Evolutionary conservation across 2,329 filamentous ascomycete genomes (phyloP).

Genomic region (Clonostachys rosea): DNA sequence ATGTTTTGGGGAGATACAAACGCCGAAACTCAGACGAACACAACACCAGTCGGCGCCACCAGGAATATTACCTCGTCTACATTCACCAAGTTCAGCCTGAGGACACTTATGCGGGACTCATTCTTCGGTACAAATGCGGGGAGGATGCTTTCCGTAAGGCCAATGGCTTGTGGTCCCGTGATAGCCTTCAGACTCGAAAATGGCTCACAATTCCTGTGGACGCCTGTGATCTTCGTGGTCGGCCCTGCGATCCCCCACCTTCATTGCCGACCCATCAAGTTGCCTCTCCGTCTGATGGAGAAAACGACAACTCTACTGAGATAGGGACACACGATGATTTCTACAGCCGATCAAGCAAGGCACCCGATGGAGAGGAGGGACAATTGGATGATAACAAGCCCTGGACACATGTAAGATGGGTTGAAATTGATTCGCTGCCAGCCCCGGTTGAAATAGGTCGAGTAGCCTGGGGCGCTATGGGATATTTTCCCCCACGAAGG

Average conservation of each 20-base stretch:
- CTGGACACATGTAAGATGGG: constrained; percentile 89
- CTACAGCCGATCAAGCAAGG: constrained; percentile 30
- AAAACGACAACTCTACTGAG: neutral
- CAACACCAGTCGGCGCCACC: constrained; percentile 50
- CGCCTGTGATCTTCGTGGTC: constrained; percentile 79
- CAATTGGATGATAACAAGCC: constrained; percentile 52
- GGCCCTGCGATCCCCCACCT: constrained; percentile 53
- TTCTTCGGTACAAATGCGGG: constrained; percentile 84
- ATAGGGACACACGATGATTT: constrained; percentile 28
- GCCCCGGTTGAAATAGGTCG: constrained; percentile 81
- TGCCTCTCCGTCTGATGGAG: constrained; percentile 34
- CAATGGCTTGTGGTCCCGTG: constrained; percentile 92
- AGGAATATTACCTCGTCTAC: constrained; percentile 76
- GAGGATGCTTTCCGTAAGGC: constrained; percentile 78
- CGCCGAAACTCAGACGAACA: constrained; percentile 64
- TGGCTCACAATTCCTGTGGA: constrained; percentile 83
- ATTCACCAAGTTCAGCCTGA: constrained; percentile 77
- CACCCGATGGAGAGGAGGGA: constrained; percentile 11
- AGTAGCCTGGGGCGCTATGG: constrained; percentile 73
- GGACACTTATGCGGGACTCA: constrained; percentile 88
- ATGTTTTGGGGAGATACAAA: constrained; percentile 54
- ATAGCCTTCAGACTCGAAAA: constrained; percentile 81
- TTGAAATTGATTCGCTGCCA: constrained; percentile 65
- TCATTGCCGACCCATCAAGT: constrained; percentile 39
- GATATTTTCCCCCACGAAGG: constrained; percentile 86